Conservation (phyloP, 768 basidiomycete species). For the Cystofilobasidium bisporidii region DNA sequence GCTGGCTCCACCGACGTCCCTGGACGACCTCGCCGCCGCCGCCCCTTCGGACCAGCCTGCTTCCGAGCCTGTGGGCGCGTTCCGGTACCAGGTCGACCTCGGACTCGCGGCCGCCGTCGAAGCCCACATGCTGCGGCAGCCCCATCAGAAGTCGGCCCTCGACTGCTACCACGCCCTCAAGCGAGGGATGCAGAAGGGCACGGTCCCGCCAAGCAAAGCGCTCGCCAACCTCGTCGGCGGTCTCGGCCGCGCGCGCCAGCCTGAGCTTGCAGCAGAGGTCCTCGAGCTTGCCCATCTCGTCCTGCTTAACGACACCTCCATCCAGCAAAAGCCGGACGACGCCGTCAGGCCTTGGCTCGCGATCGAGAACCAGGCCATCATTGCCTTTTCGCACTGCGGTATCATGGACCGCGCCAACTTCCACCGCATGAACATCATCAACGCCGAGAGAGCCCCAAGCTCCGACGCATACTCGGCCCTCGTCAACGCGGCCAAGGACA, state of each 20-base stretch:
- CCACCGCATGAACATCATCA: slow-evolving; percentile 66
- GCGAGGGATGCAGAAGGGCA: slow-evolving; percentile 34
- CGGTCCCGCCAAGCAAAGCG: slow-evolving; percentile 49
- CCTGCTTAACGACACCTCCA: slow-evolving; percentile 39
- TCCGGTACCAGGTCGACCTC: background rate
- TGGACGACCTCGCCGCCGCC: slow-evolving; percentile 26
- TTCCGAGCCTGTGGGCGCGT: no score
- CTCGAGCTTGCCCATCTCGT: slow-evolving; percentile 58
- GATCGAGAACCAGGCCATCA: slow-evolving; percentile 82
- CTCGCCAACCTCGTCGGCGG: slow-evolving; percentile 58
- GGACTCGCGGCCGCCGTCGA: slow-evolving; percentile 11
- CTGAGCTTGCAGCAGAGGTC: slow-evolving; percentile 54
- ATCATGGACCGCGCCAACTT: slow-evolving; percentile 68
- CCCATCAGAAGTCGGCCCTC: background rate
- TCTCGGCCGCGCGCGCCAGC: slow-evolving; percentile 55
- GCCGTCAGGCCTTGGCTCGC: slow-evolving; percentile 51
- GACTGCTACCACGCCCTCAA: slow-evolving; percentile 20
- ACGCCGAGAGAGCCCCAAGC: slow-evolving; percentile 64
- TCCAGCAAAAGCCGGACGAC: slow-evolving; percentile 42
- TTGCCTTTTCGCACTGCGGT: slow-evolving; percentile 71
- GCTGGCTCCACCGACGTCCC: slow-evolving; percentile 24
- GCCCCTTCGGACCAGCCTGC: background rate
- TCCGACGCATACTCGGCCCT: slow-evolving; percentile 88
- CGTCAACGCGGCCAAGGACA: slow-evolving; percentile 77
- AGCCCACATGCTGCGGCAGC: background rate